Percentiles rank a stretch among this genome's conserved stretches.
Evolutionary conservation across 192 early-diverging fungal genomes (phyloP).

Genomic region (Linderina pennispora): DNA sequence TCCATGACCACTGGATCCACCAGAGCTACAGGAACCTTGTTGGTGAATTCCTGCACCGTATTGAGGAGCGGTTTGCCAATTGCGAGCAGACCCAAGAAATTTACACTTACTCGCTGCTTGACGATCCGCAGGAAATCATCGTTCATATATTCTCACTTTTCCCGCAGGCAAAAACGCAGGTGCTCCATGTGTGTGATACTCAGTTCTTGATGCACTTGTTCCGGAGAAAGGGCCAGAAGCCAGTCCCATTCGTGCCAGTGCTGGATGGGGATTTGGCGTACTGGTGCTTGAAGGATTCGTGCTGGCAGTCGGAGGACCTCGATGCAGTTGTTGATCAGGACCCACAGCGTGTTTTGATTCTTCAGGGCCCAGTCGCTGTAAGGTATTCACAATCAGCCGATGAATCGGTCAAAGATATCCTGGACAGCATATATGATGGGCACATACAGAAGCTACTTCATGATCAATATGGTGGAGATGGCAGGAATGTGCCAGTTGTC

Average conservation of each 20-base stretch:
- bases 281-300: slow-evolving; percentile 91
- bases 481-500: too few species aligned
- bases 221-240: slow-evolving; percentile 64
- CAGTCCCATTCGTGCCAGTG: slow-evolving; percentile 87
- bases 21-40: slow-evolving; percentile 70
- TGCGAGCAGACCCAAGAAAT: slow-evolving; percentile 9
- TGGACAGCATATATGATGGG: slow-evolving; percentile 70
- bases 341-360: slow-evolving; percentile 77
- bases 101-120: neutral
- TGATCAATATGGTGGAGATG: too few species aligned
- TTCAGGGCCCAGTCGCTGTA: slow-evolving; percentile 83
- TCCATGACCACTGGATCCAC: slow-evolving; percentile 78
- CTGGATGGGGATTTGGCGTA: slow-evolving; percentile 85
- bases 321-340: slow-evolving; percentile 68
- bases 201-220: slow-evolving; percentile 21
- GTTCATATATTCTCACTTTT: slow-evolving; percentile 49
- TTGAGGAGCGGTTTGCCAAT: slow-evolving; percentile 63
- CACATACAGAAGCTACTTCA: too few species aligned
- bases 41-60: slow-evolving; percentile 66
- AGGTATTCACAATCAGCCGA: slow-evolving; percentile 60
- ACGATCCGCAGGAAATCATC: slow-evolving; percentile 38
- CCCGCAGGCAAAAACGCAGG: slow-evolving; percentile 1
- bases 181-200: slow-evolving; percentile 20
- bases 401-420: slow-evolving; percentile 81
- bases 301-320: slow-evolving; percentile 83